phyloP scores from a whole-genome alignment of 75 land plant species.

The Picea glauca region DNA sequence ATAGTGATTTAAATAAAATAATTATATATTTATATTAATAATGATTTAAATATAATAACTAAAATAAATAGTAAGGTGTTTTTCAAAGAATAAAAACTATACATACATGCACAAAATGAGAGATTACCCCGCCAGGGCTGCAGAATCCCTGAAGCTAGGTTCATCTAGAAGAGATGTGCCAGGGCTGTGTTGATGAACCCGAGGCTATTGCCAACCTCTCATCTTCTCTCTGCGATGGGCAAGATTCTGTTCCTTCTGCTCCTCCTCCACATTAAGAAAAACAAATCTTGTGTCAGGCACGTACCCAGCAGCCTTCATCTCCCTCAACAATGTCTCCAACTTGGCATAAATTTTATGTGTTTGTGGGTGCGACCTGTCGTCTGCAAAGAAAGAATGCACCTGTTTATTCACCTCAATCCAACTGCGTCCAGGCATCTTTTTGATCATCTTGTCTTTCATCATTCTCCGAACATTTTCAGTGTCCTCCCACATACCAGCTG shows the following conservation, averaged over 20 bases:
- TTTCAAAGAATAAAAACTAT: too few relatives aligned
- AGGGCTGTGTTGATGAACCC: not conserved
- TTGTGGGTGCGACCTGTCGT: constrained; percentile 13
- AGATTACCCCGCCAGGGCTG: too few relatives aligned
- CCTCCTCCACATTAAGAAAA: not conserved
- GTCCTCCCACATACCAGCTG: constrained; percentile 13
- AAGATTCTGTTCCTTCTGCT: not conserved
- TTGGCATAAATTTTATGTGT: constrained; percentile 1
- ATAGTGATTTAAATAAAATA: too few relatives aligned
- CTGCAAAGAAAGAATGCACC: constrained; percentile 12
- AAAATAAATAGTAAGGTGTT: too few relatives aligned
- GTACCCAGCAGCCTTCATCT: constrained; percentile 13
- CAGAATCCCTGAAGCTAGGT: too few relatives aligned
- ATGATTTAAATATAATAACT: too few relatives aligned
- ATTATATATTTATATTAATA: too few relatives aligned
- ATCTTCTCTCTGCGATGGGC: not conserved
- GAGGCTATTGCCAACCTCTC: constrained; percentile 7
- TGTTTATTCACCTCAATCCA: constrained; percentile 8
- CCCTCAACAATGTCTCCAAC: constrained; percentile 5
- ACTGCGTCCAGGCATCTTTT: constrained; percentile 13
- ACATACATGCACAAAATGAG: too few relatives aligned
- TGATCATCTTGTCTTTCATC: constrained; percentile 9
- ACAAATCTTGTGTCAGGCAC: not conserved
- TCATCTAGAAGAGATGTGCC: not conserved
- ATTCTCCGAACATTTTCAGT: not conserved